Conservation (phyloP, 352 stramenopile genomes). For the Phytophthora boehmeriae region DNA sequence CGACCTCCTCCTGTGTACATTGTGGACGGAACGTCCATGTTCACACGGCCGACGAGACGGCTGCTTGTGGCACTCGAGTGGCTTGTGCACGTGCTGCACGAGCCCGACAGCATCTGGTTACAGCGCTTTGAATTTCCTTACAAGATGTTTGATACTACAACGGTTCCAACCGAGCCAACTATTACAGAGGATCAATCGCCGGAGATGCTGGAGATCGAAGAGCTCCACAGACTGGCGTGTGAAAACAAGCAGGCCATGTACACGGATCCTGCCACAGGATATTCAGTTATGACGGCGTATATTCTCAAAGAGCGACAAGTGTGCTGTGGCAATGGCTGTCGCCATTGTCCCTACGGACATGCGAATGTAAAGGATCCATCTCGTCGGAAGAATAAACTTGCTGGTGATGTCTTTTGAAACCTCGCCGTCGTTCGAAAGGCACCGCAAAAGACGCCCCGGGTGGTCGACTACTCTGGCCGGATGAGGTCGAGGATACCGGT, state of each 20-base stretch:
- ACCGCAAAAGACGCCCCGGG: conserved; percentile 20
- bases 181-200: not conserved
- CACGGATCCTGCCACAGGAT: conserved; percentile 83
- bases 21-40: conserved; percentile 78
- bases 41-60: conserved; percentile 64
- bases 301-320: conserved; percentile 75
- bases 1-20: conserved; percentile 42
- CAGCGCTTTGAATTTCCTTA: conserved; percentile 45
- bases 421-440: conserved; percentile 29
- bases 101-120: conserved; percentile 33
- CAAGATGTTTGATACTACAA: conserved; percentile 37
- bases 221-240: conserved; percentile 77
- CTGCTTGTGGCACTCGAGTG: conserved; percentile 64
- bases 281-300: conserved; percentile 88
- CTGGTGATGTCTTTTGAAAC: conserved; percentile 42
- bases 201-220: conserved; percentile 56
- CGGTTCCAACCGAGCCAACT: conserved; percentile 4
- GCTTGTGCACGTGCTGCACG: conserved; percentile 51
- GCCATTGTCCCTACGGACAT: conserved; percentile 91
- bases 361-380: conserved; percentile 68
- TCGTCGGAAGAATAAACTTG: conserved; percentile 45
- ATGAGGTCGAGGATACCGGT: conserved; percentile 5
- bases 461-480: conserved; percentile 43
- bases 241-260: conserved; percentile 74
- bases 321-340: conserved; percentile 91